Conservation (phyloP, 306 rosid genomes). For the Luffa acutangula region DNA sequence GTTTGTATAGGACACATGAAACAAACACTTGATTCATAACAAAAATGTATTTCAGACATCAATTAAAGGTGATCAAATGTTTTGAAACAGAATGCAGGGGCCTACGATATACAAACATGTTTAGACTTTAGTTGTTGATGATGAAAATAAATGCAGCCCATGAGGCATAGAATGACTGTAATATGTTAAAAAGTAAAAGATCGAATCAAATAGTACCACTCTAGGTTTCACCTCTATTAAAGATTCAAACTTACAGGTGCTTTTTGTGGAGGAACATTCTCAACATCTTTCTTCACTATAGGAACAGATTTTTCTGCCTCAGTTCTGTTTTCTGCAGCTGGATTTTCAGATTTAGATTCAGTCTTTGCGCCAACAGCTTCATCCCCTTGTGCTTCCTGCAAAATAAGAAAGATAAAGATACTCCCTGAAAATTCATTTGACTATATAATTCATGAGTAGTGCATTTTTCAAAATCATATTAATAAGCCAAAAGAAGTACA, state of each 20-base stretch:
- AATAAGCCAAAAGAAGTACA: background rate
- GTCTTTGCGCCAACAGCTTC: conserved; percentile 37
- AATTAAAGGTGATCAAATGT: background rate
- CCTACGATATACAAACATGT: background rate
- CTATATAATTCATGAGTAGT: background rate
- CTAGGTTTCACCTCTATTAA: background rate
- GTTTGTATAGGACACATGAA: background rate
- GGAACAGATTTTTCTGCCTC: conserved; percentile 54
- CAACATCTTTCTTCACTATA: conserved; percentile 54
- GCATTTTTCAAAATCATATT: background rate
- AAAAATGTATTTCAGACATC: background rate
- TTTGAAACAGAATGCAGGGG: background rate
- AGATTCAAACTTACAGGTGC: conserved; percentile 32
- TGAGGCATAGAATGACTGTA: background rate
- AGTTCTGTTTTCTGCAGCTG: conserved; percentile 45
- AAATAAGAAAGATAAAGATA: conserved; percentile 11
- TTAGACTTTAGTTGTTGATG: background rate
- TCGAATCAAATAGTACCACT: background rate
- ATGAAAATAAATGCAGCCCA: background rate
- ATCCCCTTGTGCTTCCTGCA: conserved; percentile 48
- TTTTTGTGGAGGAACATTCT: conserved; percentile 51
- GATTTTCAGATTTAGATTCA: conserved; percentile 38
- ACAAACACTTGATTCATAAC: background rate
- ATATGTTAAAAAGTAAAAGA: background rate
- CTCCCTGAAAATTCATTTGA: background rate